Base-by-base conservation (phyloP, 1,139 yeast species). In the Suhomyces anneliseae region DNA sequence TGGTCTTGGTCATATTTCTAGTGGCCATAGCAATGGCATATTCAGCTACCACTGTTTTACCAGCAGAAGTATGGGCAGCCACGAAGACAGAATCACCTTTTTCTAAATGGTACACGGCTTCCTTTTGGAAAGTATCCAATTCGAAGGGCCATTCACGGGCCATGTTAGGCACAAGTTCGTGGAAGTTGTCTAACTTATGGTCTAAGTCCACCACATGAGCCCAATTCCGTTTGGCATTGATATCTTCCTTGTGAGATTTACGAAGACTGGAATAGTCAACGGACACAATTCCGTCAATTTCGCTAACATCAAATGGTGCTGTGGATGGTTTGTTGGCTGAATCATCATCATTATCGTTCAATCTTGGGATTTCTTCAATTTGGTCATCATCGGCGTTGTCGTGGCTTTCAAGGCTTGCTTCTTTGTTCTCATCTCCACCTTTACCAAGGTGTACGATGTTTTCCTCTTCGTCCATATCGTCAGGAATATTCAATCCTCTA, bases 1-100 rank as follows among this genome's bases (percentile, higher is more conserved):
- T 90, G 3, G 95, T 90, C 60, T 90, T 87, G 29, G 96, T 90
- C 90, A 88, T 89, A 59, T 88, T 88, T 60, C 96, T 74, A 48
- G 83, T 78, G 1, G 97, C 92, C 89, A 89, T 88, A 1, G 97
- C 96, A 59, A 90, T 90, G 6, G 97, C 97, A 61, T 90, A 90
- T 62, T 90, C 96, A 0, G 96, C 96, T 26, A 89, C 95, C 7
- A 89, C 96, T 0, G 96, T 89, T 61, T 89, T 89, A 66, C 96
- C 96, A 0, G 96, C 96, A 6, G 96, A 89, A 0, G 96, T 89
- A 64, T 93, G 99, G 0, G 99, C 99, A 7, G 99, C 97, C 4
- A 93, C 98, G 66, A 93, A 89, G 2, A 93, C 99, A 1, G 98
- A 90, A 63, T 93, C 99, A 41, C 96, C 96, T 64, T 92, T 95